phyloP scores from a whole-genome alignment of 2,329 filamentous ascomycete genomes.

The Phaeosphaeriaceae sp. region DNA sequence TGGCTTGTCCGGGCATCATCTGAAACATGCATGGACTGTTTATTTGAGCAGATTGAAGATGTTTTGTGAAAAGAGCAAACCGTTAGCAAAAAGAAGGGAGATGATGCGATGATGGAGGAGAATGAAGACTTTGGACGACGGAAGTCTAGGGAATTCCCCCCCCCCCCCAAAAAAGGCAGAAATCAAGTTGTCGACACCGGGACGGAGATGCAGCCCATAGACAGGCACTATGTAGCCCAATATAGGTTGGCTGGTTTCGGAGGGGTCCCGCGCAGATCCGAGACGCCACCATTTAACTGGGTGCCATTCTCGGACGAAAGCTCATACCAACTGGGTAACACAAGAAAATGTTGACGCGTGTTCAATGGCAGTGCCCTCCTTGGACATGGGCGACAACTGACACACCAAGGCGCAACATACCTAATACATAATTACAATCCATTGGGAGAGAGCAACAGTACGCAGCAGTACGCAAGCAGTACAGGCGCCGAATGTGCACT shows the following conservation, averaged over 20 bases:
- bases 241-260: background rate
- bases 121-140: no score
- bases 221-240: background rate
- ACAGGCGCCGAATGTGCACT: no score
- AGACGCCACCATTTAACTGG: slow-evolving; percentile 4
- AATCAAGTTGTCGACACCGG: no score
- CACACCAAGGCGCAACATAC: background rate
- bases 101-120: no score
- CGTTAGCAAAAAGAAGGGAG: no score
- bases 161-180: no score
- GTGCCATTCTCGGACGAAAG: background rate
- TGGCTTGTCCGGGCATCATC: background rate
- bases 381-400: slow-evolving; percentile 2
- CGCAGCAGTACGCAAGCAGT: no score
- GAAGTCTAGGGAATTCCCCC: no score
- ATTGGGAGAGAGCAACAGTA: no score
- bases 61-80: no score
- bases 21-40: background rate
- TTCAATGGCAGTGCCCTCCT: background rate
- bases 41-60: background rate
- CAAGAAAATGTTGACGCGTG: slow-evolving; percentile 4
- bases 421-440: no score
- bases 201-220: no score
- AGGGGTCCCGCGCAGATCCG: background rate
- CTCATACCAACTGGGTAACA: background rate